Conservation (phyloP, 805 yeast species). For the Cyberlindnera nakhonratchasimensis region DNA sequence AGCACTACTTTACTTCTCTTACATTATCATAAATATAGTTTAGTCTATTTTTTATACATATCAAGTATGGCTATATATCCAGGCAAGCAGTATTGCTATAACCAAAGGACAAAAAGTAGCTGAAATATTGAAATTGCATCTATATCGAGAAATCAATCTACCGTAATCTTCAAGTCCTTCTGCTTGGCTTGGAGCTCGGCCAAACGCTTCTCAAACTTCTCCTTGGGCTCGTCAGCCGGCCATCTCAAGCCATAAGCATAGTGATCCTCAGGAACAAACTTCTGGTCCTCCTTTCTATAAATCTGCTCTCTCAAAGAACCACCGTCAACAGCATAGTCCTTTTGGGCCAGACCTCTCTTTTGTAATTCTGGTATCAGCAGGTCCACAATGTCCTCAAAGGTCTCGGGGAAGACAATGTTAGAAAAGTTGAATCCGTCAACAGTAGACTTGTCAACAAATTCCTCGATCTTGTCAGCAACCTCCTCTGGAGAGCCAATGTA, state of each 20-base stretch:
- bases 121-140: too few relatives aligned
- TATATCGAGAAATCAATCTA: too few relatives aligned
- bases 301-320: conserved; percentile 38
- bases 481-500: conserved; percentile 35
- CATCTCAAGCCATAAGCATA: conserved; percentile 23
- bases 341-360: conserved; percentile 36
- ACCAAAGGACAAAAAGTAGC: too few relatives aligned
- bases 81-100: too few relatives aligned
- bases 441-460: conserved; percentile 37
- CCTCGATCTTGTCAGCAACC: conserved; percentile 41
- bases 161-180: conserved; percentile 9
- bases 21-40: too few relatives aligned
- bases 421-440: conserved; percentile 44
- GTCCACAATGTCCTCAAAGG: conserved; percentile 40
- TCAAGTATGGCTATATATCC: too few relatives aligned
- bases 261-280: conserved; percentile 25
- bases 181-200: conserved; percentile 11
- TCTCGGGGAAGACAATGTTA: conserved; percentile 38
- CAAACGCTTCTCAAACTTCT: conserved; percentile 28
- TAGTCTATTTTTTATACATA: too few relatives aligned
- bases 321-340: conserved; percentile 28
- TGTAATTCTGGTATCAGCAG: conserved; percentile 36
- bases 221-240: conserved; percentile 29
- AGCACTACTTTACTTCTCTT: too few relatives aligned
- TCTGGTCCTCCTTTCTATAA: conserved; percentile 23